Evolutionary conservation across 1,284 basidiomycete species (phyloP), one percentile per base, ranked within the genome.

Genomic region (Peniophora sp.): DNA sequence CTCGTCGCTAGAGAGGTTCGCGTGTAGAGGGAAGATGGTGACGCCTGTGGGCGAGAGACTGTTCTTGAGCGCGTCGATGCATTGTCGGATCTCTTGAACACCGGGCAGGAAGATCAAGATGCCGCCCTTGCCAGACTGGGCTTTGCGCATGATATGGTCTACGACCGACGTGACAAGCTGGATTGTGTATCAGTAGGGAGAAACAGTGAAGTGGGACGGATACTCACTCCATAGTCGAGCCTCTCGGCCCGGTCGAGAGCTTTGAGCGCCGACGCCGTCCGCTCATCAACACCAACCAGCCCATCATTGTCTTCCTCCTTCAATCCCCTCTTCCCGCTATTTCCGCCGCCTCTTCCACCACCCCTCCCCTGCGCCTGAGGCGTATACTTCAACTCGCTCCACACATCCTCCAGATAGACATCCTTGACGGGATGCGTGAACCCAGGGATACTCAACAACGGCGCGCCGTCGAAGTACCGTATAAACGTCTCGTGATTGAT

Each of bases 41-140:
- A 81, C 76, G 18, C 72, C 62, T 17, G 54, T 53, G 60, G 64
- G 20, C 68, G 67, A 15, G 66, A 58, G 3, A 68, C 53, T 58
- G 15, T 64, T 61, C 18, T 75, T 73, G 22, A 96, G 72, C 12
- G 79, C 76, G 20, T 86, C 81, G 37, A 94, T 83, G 54, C 89
- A 92, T 56, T 88, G 84, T 15, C 81, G 79, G 59, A 94, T 94
- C 61, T 94, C 91, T 68, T 88, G 85, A 0, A 91, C 86, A 65
- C 94, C 94, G 23, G 91, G 83, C 53, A 94, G 76, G 68, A 97
- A 97, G 43, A 97, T 82, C 18, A 97, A 74, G 46, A 97, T 81
- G 3, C 87, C 88, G 2, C 81, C 83, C 41, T 68, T 69, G 27
- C 27, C 27, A 42, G 73, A 70, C 17, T 77, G 61, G 11, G 76